A percentile compares a stretch with the other conserved stretches of the same genome.
phyloP scores from a whole-genome alignment of 805 yeast species.

The Kluyveromyces dobzhanskii region DNA sequence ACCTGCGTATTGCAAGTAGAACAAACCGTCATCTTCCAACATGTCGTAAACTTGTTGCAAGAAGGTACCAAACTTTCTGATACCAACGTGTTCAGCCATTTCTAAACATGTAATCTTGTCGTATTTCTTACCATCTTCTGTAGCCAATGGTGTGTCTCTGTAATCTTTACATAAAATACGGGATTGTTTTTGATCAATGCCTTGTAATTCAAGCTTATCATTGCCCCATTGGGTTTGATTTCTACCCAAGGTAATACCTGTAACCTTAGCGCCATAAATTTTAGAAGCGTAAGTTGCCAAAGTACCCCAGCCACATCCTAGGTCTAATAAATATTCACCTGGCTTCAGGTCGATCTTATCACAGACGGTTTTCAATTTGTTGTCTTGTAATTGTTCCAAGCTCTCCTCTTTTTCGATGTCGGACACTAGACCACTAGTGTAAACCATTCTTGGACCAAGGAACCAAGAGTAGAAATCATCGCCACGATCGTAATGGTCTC shows the following conservation, averaged over 20 bases:
- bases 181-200: conserved; percentile 60
- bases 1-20: conserved; percentile 84
- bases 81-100: conserved; percentile 96
- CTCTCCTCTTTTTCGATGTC: conserved; percentile 68
- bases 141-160: conserved; percentile 79
- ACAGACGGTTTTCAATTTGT: conserved; percentile 79
- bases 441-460: conserved; percentile 89
- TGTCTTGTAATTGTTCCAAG: conserved; percentile 77
- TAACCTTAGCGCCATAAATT: conserved; percentile 75
- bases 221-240: conserved; percentile 92
- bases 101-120: conserved; percentile 85
- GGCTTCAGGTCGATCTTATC: conserved; percentile 68
- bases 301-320: conserved; percentile 97
- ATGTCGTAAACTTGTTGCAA: conserved; percentile 74
- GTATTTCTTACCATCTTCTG: conserved; percentile 40
- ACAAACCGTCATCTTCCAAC: conserved; percentile 86
- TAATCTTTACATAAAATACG: conserved; percentile 76
- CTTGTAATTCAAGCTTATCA: conserved; percentile 56
- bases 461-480: conserved; percentile 93
- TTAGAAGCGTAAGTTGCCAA: conserved; percentile 77
- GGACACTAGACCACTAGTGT: conserved; percentile 76
- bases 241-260: conserved; percentile 84
- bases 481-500: conserved; percentile 94
- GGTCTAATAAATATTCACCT: conserved; percentile 71
- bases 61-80: conserved; percentile 70